Evolutionary conservation across 805 yeast genomes (phyloP).

Genomic region (Ogataea pilisensis): DNA sequence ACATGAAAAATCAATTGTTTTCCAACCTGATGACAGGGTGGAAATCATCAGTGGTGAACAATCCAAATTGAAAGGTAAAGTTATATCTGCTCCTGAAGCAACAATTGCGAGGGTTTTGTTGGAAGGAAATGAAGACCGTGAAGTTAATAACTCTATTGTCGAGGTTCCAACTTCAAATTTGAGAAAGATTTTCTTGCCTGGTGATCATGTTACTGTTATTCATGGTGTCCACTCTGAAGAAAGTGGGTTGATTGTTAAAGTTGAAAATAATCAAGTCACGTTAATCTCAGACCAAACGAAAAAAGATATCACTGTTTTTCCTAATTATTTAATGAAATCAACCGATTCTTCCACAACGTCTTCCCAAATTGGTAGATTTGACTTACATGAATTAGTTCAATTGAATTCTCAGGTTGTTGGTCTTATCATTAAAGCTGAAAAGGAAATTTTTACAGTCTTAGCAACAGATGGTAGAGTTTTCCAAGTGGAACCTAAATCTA

Average conservation of each 20-base stretch:
- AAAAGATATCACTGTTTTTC: constrained; percentile 87
- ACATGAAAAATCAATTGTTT: constrained; percentile 50
- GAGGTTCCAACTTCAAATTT: constrained; percentile 80
- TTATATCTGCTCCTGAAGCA: constrained; percentile 57
- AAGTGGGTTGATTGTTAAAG: constrained; percentile 87
- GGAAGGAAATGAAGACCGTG: constrained; percentile 53
- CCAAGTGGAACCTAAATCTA: constrained; percentile 73
- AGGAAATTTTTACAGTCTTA: constrained; percentile 75
- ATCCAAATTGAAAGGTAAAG: constrained; percentile 80
- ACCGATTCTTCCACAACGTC: constrained; percentile 74
- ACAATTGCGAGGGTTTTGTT: constrained; percentile 49
- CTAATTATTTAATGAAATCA: constrained; percentile 86
- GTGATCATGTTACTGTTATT: constrained; percentile 92
- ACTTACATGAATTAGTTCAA: constrained; percentile 85
- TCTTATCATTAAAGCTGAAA: constrained; percentile 84
- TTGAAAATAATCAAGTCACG: constrained; percentile 81
- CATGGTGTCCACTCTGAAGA: constrained; percentile 91
- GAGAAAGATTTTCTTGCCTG: constrained; percentile 81
- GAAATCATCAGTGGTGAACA: constrained; percentile 93
- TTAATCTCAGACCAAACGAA: constrained; percentile 84
- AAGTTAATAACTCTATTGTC: constrained; percentile 50
- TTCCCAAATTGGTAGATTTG: constrained; percentile 72
- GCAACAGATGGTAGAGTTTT: constrained; percentile 77
- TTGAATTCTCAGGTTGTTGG: constrained; percentile 84
- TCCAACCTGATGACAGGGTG: constrained; percentile 92